Conservation (phyloP, 2,329 filamentous ascomycete species). For the Diaporthe batatas region DNA sequence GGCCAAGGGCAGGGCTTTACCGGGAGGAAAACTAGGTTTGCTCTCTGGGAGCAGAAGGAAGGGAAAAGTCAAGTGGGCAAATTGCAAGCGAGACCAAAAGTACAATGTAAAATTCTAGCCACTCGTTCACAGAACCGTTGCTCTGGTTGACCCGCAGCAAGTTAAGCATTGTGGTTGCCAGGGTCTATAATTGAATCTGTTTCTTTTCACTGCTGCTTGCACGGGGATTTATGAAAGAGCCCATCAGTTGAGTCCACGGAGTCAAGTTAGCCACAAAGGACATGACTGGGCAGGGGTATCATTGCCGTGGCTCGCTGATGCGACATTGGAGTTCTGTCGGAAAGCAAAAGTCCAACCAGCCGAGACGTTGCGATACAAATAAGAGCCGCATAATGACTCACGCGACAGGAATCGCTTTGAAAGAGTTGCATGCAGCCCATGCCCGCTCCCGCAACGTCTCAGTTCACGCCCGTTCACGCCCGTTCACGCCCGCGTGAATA, state of each 20-base stretch:
- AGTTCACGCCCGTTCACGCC: constrained; percentile 36
- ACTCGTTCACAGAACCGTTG: constrained; percentile 41
- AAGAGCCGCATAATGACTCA: constrained; percentile 32
- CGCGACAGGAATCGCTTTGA: neutral
- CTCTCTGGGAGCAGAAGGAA: constrained; percentile 6
- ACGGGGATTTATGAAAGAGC: neutral
- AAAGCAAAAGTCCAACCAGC: neutral
- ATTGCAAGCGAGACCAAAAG: constrained; percentile 37
- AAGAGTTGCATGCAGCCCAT: constrained; percentile 19
- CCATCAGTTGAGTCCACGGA: neutral
- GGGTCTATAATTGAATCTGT: constrained; percentile 32
- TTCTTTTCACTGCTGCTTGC: constrained; percentile 27
- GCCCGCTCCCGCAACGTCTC: neutral
- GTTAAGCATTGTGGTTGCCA: constrained; percentile 1
- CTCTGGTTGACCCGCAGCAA: constrained; percentile 4
- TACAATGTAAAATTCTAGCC: constrained; percentile 45
- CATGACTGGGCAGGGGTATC: neutral
- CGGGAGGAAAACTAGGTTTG: neutral
- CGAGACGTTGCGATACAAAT: neutral
- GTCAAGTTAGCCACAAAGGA: neutral
- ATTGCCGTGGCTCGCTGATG: neutral
- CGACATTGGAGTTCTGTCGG: neutral
- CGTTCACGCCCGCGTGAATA: constrained; percentile 36
- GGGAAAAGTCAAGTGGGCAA: constrained; percentile 10
- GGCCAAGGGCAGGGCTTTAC: constrained; percentile 30